These are phyloP conservation scores for Sporothrix globosa DNA, from an alignment of 2,329 filamentous ascomycete genomes.

Conservation along the genomic window DNA sequence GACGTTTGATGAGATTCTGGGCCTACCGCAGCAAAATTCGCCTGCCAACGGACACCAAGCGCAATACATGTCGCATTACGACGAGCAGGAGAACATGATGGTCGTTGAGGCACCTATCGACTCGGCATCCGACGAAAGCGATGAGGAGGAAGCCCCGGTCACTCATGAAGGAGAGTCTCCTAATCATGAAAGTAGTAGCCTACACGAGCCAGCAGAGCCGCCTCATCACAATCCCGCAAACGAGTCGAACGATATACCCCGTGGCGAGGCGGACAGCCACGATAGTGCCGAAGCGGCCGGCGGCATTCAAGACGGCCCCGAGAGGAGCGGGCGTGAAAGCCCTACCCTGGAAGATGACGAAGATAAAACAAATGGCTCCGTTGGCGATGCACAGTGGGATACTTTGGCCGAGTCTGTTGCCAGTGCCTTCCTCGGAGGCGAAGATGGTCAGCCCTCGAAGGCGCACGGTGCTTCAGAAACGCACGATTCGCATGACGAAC, in stretches of 20 bases:
- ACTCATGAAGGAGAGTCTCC: neutral
- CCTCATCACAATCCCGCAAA: neutral
- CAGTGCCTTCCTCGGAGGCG: conserved; percentile 27
- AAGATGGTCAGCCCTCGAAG: neutral
- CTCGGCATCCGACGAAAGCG: conserved; percentile 29
- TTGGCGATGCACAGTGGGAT: conserved; percentile 30
- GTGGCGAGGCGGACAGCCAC: neutral
- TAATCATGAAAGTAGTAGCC: neutral
- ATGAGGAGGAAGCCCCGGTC: neutral
- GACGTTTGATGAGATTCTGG: conserved; percentile 21
- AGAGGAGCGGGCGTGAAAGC: neutral
- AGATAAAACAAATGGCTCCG: neutral
- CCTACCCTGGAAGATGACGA: neutral
- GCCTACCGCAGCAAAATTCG: neutral
- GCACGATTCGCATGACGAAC: neutral
- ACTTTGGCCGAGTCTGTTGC: conserved; percentile 31
- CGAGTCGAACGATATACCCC: too few relatives aligned
- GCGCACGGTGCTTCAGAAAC: neutral
- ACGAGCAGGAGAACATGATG: conserved; percentile 30
- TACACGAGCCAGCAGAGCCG: neutral
- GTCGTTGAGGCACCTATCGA: conserved; percentile 35
- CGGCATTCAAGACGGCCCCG: neutral
- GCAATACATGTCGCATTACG: neutral
- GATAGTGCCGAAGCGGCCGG: neutral
- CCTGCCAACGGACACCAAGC: neutral